A percentile compares a stretch with the other conserved stretches of the same genome.
Conservation (phyloP, 306 rosid species). For the Vicia sativa region DNA sequence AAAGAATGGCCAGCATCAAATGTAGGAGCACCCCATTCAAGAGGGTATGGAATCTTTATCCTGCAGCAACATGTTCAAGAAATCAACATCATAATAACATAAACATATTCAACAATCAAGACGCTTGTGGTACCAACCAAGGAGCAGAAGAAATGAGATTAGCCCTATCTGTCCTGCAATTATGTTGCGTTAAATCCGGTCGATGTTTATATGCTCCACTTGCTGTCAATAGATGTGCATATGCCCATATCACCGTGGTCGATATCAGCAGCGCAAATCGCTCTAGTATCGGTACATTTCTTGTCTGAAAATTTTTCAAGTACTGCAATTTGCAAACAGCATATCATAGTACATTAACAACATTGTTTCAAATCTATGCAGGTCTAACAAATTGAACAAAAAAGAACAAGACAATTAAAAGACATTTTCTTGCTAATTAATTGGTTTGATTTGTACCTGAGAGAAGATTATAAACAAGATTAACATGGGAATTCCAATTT, state of each 20-base stretch:
- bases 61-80: conserved; percentile 49
- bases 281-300: conserved; percentile 71
- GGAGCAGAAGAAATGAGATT: conserved; percentile 96
- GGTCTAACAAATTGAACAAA: not conserved
- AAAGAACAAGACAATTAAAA: not conserved
- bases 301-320: conserved; percentile 72
- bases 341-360: not conserved
- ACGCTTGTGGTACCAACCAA: conserved; percentile 60
- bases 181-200: conserved; percentile 67
- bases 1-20: conserved; percentile 92
- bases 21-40: conserved; percentile 99
- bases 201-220: conserved; percentile 86
- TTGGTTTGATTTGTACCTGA: conserved; percentile 58
- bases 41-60: conserved; percentile 98
- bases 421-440: not conserved
- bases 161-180: conserved; percentile 90
- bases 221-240: conserved; percentile 87
- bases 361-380: not conserved
- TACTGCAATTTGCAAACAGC: conserved; percentile 50
- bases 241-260: conserved; percentile 86
- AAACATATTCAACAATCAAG: conserved; percentile 3
- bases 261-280: conserved; percentile 78
- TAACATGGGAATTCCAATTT: conserved; percentile 96
- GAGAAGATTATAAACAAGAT: conserved; percentile 78
- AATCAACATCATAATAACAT: conserved; percentile 20